Base-by-base conservation (phyloP, 2,329 filamentous ascomycete genomes). In the Phialocephala sp. region DNA sequence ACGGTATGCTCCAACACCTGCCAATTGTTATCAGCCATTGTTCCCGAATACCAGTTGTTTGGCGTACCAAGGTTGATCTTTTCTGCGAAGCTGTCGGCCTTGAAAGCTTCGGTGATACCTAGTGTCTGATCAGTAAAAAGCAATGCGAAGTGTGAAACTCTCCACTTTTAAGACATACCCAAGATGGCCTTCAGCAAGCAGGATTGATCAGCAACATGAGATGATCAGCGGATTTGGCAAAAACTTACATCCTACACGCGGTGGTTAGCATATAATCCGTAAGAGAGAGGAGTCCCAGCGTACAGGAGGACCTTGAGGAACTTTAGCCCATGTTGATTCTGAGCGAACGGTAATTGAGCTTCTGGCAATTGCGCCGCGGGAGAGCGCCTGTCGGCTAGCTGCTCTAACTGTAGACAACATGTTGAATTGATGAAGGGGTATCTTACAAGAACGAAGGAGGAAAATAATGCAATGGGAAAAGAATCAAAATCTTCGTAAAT, bases 81-180 rank as follows among this genome's bases (percentile, higher is more conserved):
- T 84, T 97, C 89, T 70, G 88, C 84, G 81, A 96, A 94, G 76
- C 85, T 87, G 80, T 99, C 95, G 81, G 94, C 94, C 87, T 98
- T 99, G 91, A 95, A 99, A 68, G 95, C 95, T 84, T 99, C 95
- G 70, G 95, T 98, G 82, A 99, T 93, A 79, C 92, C 91, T 90
- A 72, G 24, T 60, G 61, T 59, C 37, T 22, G 63, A 68, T 77
- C 76, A 75, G 77, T 58, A 71, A 63, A 71, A 68, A 64, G 59
- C 32, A 73, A 67, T 67, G 45, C 20, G 52, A 15, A 64, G 55
- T 59, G 55, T 35, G 62, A 59, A 47, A 12, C 50, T 54, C 47
- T 41, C 65, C 65, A 63, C 59, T 66, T 67, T 66, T 67, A 59
- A 63, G 69, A 79, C 85, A 74, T 85, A 91, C 89, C 91, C 66